Evolutionary conservation across 371 early-diverging fungal genomes (phyloP), one percentile per base, ranked within the genome.

Genomic region (Mortierella sp.): DNA sequence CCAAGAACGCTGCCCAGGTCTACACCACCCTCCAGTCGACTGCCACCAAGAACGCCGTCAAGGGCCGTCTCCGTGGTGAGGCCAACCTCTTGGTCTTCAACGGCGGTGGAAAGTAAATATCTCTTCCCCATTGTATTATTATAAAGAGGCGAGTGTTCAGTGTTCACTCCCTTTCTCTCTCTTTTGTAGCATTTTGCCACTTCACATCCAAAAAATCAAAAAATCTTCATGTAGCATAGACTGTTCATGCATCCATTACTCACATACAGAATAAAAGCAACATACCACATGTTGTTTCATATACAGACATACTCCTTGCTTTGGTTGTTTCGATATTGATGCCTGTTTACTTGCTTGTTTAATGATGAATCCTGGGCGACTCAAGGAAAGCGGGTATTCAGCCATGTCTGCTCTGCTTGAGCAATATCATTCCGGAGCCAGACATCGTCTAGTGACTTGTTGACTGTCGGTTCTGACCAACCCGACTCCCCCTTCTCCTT

Each of bases 81-180:
- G 71, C 80, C 49, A 88, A 88, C 84, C 76, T 76, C 44, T 51
- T 88, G 75, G 81, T 84, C 80, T 82, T 79, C 74, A 88, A 88
- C 84, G 83, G 87, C 10, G 87, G 48, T 70, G 81, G 74, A 77
- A 81, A 81, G 74, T 77, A 81, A 77, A 77, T 68, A 2, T 24
- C 8, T 8, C 58, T n/a, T 14, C 12, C 27, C 41, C 68, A 32
- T 63, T 68, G 68, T 68, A 68, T 41, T 41, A 24, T 68, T 12
- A 4, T 60, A 29, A 60, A 63, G 8, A 41, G 24, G 38, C 38
- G 21, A 68, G 68, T 68, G 68, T 68, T 68, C 68, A 68, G 68
- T 68, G 68, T 68, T 68, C 68, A 68, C 38, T 41, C 38, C 60
- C 12, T 38, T 4, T 41, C 43, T 24, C 10, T 41, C 43, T 24